A percentile compares a stretch with the other conserved stretches of the same genome.
Conservation (phyloP, 106 monocot genomes). For the Allium fistulosum region DNA sequence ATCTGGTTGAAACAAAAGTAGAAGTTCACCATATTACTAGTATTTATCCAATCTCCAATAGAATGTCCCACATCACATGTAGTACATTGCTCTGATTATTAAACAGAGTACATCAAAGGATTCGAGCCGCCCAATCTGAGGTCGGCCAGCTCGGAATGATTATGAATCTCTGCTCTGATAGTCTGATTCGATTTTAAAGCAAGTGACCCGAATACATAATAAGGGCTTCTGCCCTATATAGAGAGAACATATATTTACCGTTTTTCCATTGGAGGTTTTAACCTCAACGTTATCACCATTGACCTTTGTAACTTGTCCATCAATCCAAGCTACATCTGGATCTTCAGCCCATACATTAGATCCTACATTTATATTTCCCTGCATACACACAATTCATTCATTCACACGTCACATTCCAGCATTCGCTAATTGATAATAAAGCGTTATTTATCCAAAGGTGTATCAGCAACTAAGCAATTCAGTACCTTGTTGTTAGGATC, state of each 20-base stretch:
- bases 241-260: conserved; percentile 6
- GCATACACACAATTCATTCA: too few relatives aligned
- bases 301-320: conserved; percentile 71
- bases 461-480: too few relatives aligned
- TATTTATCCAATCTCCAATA: too few relatives aligned
- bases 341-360: conserved; percentile 95
- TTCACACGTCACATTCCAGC: too few relatives aligned
- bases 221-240: background rate
- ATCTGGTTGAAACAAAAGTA: too few relatives aligned
- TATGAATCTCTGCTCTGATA: too few relatives aligned
- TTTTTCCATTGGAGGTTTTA: conserved; percentile 9
- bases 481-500: too few relatives aligned
- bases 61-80: too few relatives aligned
- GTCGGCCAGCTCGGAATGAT: too few relatives aligned
- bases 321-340: conserved; percentile 57
- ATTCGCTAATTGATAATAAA: too few relatives aligned
- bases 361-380: conserved; percentile 52
- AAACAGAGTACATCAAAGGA: background rate
- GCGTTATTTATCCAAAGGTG: too few relatives aligned
- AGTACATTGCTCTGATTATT: background rate
- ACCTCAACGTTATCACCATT: conserved; percentile 56
- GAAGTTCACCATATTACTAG: too few relatives aligned
- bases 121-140: background rate
- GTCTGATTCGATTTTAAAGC: background rate
- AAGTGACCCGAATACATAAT: background rate